Evolutionary conservation across 306 rosid species (phyloP).

Genomic region (Phaseolus lunatus): DNA sequence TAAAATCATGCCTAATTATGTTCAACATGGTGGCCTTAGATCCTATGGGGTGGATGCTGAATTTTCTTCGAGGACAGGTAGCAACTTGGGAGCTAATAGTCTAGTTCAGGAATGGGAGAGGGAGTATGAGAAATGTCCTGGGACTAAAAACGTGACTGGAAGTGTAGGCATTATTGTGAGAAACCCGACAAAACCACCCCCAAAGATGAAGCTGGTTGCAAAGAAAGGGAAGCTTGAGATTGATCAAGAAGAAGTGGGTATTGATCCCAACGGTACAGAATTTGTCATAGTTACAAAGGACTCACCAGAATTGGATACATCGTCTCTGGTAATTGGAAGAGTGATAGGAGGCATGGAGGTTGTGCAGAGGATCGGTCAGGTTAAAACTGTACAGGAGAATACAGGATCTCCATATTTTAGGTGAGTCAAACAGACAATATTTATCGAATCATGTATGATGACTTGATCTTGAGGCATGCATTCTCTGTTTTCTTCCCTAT

Average conservation of each 20-base stretch:
- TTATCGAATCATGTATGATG: constrained; percentile 21
- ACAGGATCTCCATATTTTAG: constrained; percentile 83
- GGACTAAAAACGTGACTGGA: constrained; percentile 78
- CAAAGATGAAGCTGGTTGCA: constrained; percentile 78
- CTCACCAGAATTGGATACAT: constrained; percentile 73
- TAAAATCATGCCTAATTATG: constrained; percentile 74
- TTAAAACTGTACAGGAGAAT: constrained; percentile 83
- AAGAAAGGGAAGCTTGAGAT: constrained; percentile 84
- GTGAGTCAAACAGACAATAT: constrained; percentile 53
- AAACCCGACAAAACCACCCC: constrained; percentile 83
- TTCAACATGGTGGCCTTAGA: constrained; percentile 83
- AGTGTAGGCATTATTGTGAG: constrained; percentile 81
- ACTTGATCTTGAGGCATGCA: background rate
- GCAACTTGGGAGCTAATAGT: constrained; percentile 55
- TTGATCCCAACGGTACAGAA: constrained; percentile 80
- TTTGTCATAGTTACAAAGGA: constrained; percentile 70
- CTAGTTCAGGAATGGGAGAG: constrained; percentile 78
- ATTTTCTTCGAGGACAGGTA: constrained; percentile 63
- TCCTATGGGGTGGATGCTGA: constrained; percentile 85
- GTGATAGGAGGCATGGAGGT: constrained; percentile 76
- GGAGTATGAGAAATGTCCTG: constrained; percentile 59
- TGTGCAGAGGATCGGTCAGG: constrained; percentile 69
- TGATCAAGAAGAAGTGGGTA: constrained; percentile 80
- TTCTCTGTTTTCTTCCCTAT: constrained; percentile 1
- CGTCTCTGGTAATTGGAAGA: constrained; percentile 56